Conservation (phyloP, 331 rosid species). For the Pyracantha coccinea region DNA sequence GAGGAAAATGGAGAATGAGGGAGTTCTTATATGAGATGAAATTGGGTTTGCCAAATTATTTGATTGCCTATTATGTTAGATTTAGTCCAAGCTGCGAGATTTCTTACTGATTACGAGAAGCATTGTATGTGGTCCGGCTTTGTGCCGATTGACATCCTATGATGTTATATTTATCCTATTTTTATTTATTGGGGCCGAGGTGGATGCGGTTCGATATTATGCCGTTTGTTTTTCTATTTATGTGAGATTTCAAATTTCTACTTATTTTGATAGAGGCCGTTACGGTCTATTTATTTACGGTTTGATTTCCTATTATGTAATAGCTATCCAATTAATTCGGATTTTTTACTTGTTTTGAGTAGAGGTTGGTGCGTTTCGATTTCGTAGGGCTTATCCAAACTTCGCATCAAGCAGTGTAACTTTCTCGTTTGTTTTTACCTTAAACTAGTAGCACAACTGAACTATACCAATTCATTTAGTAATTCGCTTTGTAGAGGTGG, state of each 20-base stretch:
- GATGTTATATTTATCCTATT: too few species aligned
- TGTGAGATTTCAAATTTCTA: neutral
- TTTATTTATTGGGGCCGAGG: neutral
- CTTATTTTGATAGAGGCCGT: too few species aligned
- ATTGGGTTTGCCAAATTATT: neutral
- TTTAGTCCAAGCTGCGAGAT: neutral
- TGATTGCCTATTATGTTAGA: neutral
- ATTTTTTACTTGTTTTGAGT: neutral
- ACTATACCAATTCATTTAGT: neutral
- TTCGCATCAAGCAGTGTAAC: neutral
- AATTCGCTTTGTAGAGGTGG: neutral
- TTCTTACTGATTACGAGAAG: neutral
- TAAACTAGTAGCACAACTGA: neutral
- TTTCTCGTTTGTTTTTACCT: neutral
- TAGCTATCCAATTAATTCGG: too few species aligned
- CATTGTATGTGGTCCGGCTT: neutral
- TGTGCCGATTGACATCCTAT: neutral
- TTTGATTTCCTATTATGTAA: neutral
- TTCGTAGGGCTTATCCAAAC: too few species aligned
- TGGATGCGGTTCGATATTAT: neutral
- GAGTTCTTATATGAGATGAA: neutral
- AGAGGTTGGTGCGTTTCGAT: neutral
- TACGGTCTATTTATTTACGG: too few species aligned
- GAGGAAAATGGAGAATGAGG: neutral
- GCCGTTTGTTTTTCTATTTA: too few species aligned